Percentiles rank a stretch among this genome's conserved stretches.
These are phyloP conservation scores for Solanum dulcamara DNA, from an alignment of 257 asterid genomes.

Conservation along the genomic window DNA sequence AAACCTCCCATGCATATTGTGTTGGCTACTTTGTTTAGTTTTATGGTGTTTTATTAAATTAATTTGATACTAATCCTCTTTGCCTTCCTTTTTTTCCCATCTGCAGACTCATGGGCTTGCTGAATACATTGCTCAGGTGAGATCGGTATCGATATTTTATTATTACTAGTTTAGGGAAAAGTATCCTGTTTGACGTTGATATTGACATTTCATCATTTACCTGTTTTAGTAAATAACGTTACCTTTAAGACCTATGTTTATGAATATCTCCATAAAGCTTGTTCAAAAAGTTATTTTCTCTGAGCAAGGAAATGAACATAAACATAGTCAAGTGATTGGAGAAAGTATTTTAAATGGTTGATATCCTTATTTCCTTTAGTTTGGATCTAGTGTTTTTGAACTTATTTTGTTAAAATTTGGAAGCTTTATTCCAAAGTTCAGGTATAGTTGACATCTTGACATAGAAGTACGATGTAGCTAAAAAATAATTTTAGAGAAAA, in stretches of 20 bases:
- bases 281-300: neutral
- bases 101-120: constrained; percentile 87
- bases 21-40: neutral
- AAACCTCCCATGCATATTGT: neutral
- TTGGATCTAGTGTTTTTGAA: neutral
- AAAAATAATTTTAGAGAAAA: neutral
- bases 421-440: neutral
- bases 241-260: neutral
- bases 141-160: constrained; percentile 2
- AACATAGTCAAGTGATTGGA: neutral
- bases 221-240: neutral
- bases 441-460: neutral
- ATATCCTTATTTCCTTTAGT: neutral
- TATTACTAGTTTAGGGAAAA: neutral
- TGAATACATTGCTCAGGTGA: constrained; percentile 95
- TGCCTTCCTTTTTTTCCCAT: constrained; percentile 5
- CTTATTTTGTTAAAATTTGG: neutral
- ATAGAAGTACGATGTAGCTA: neutral
- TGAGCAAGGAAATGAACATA: neutral
- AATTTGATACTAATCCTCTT: neutral
- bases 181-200: neutral
- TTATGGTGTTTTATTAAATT: neutral
- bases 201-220: neutral
- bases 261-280: neutral
- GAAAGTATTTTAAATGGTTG: neutral